Conservation (phyloP, 371 early-diverging fungal species). For the Lichtheimia hyalospora region DNA sequence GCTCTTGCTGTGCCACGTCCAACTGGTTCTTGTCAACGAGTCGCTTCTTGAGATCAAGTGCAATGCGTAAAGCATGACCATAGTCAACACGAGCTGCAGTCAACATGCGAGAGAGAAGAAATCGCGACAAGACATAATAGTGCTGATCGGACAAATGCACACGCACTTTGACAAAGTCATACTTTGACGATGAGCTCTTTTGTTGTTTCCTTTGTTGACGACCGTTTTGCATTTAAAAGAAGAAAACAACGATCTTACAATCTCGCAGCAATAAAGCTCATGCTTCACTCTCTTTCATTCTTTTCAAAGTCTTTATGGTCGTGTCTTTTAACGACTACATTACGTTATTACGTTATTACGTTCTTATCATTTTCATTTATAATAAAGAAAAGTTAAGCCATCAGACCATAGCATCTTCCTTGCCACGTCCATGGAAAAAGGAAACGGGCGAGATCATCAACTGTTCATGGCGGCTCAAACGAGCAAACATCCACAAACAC, state of each 20-base stretch:
- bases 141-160: constrained; percentile 39
- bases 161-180: constrained; percentile 44
- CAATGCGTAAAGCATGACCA: constrained; percentile 42
- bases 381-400: constrained; percentile 8
- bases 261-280: too few relatives aligned
- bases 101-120: constrained; percentile 38
- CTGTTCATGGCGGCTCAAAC: constrained; percentile 22
- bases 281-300: too few relatives aligned
- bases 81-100: constrained; percentile 37
- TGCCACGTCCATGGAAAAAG: constrained; percentile 37
- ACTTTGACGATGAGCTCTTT: constrained; percentile 38
- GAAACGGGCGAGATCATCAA: constrained; percentile 44
- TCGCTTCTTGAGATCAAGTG: constrained; percentile 41
- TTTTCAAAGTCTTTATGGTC: too few relatives aligned
- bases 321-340: too few relatives aligned
- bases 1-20: constrained; percentile 26
- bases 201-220: constrained; percentile 6
- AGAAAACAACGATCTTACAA: too few relatives aligned
- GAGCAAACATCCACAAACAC: constrained; percentile 22
- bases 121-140: constrained; percentile 41
- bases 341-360: too few relatives aligned
- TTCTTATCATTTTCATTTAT: too few relatives aligned
- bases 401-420: constrained; percentile 43
- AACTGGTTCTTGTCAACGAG: constrained; percentile 31
- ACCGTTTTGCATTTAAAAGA: too few relatives aligned